phyloP scores from a whole-genome alignment of 2,329 filamentous ascomycete species.

The Xylaria digitata region DNA sequence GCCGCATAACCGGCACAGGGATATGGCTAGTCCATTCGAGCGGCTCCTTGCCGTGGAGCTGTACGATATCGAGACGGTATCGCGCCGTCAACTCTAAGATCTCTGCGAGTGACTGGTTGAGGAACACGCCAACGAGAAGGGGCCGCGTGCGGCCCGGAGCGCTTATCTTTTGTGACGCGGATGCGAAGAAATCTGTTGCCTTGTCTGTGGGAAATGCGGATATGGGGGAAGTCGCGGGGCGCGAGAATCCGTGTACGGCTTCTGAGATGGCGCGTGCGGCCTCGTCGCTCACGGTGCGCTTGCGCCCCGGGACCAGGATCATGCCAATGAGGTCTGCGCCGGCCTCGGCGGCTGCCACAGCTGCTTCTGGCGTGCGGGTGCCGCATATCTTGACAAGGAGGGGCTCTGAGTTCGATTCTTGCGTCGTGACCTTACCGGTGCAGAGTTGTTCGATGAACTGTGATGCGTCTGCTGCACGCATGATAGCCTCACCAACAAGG shows the following conservation, averaged over 20 bases:
- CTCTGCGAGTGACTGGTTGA: constrained; percentile 86
- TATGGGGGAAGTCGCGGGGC: constrained; percentile 48
- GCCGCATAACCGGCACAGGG: constrained; percentile 89
- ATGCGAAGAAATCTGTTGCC: constrained; percentile 78
- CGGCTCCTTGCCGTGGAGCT: constrained; percentile 92
- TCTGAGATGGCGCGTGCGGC: constrained; percentile 83
- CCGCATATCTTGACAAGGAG: constrained; percentile 95
- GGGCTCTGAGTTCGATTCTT: constrained; percentile 54
- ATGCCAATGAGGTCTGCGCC: constrained; percentile 95
- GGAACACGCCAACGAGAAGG: constrained; percentile 92
- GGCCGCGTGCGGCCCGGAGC: constrained; percentile 63
- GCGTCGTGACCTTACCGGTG: constrained; percentile 59
- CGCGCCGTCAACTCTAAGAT: constrained; percentile 81
- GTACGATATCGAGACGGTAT: constrained; percentile 86
- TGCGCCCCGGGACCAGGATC: constrained; percentile 84
- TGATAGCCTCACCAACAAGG: constrained; percentile 93
- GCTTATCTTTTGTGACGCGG: constrained; percentile 60
- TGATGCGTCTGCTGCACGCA: constrained; percentile 86
- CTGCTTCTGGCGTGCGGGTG: constrained; percentile 84
- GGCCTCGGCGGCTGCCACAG: constrained; percentile 81
- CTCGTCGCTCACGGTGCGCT: constrained; percentile 82
- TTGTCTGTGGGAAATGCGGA: constrained; percentile 44
- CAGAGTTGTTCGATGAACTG: constrained; percentile 88
- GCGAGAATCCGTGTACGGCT: constrained; percentile 71
- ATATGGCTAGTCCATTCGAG: constrained; percentile 91